Evolutionary conservation across 371 early-diverging fungal genomes (phyloP), one percentile per base, ranked within the genome.

Genomic region (Mucor saturninus): DNA sequence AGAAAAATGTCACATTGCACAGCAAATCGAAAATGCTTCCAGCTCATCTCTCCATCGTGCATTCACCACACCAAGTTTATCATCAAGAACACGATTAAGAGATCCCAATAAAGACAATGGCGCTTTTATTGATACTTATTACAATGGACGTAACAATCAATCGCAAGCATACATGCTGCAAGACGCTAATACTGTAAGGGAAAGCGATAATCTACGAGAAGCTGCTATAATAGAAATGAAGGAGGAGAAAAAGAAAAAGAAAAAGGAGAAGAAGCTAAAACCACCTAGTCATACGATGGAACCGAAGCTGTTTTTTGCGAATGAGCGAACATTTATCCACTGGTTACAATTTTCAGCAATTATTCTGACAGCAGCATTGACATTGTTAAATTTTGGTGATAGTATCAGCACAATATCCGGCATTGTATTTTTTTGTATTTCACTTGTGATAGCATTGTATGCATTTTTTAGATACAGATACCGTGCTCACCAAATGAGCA

Each of bases 291-390:
- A 62, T 10, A 64, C 52, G 7, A 39, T 77, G 31, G 77, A 77
- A 39, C 77, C 77, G 2, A 77, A 77, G 31, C 89, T 93, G 29
- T 93, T 93, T 74, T 93, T 96, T 74, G 95, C 97, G 29, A 96
- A 96, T 70, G 97, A 96, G 73, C 81, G 97, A 46, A 95, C 96
- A 0, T 95, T 93, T 64, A 83, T 96, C 62, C 83, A 85, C 56
- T 95, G 96, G 96, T 80, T 94, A 54, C 90, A 91, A 46, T 81
- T 89, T 38, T 76, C 88, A 38, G 85, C 87, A n/a, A 72, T 88
- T 31, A 73, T 92, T 35, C 83, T 91, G 30, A 83, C 82, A 28
- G 77, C 89, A 31, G 89, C 88, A 5, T 69, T 92, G 64, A 90
- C 88, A 26, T 71, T 93, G 39, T 62, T 92, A 38, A 93, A 91